phyloP scores from a whole-genome alignment of 2,329 filamentous ascomycete species.

The Aspergillus pseudoterreus region DNA sequence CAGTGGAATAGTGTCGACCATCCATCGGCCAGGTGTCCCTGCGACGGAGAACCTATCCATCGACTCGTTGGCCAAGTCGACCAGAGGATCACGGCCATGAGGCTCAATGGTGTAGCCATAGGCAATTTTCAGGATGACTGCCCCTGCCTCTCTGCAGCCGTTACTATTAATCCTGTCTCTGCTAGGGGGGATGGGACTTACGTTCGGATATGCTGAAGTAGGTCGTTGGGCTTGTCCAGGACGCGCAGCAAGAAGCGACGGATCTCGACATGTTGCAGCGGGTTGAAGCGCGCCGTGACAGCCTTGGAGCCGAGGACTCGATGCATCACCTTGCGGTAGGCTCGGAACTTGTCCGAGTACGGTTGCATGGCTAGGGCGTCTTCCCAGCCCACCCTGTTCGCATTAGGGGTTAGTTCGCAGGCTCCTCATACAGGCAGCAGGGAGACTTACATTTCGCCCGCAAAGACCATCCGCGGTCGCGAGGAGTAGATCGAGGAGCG shows the following conservation, averaged over 20 bases:
- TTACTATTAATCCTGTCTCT: conserved; percentile 3
- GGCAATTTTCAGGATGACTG: conserved; percentile 39
- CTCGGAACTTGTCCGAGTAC: conserved; percentile 36
- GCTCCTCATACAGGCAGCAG: background rate
- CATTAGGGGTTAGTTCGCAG: background rate
- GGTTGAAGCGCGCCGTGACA: conserved; percentile 36
- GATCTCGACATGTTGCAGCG: conserved; percentile 43
- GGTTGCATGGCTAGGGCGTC: conserved; percentile 30
- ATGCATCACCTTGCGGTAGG: conserved; percentile 44
- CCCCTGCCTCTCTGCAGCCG: conserved; percentile 29
- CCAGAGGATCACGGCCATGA: conserved; percentile 27
- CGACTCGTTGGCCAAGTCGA: conserved; percentile 38
- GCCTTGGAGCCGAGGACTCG: conserved; percentile 44
- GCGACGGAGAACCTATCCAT: conserved; percentile 43
- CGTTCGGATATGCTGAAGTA: conserved; percentile 41
- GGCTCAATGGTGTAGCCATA: conserved; percentile 32
- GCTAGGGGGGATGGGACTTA: conserved; percentile 1
- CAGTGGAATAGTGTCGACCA: conserved; percentile 44
- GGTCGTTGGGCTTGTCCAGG: conserved; percentile 36
- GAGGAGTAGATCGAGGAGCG: conserved; percentile 22
- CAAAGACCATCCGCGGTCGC: conserved; percentile 24
- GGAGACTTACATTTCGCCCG: conserved; percentile 32
- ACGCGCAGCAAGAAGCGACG: conserved; percentile 42
- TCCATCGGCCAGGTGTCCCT: conserved; percentile 40
- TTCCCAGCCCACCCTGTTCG: conserved; percentile 32